Base-by-base conservation (phyloP, 2,329 filamentous ascomycete genomes). In the Tolypocladium album region DNA sequence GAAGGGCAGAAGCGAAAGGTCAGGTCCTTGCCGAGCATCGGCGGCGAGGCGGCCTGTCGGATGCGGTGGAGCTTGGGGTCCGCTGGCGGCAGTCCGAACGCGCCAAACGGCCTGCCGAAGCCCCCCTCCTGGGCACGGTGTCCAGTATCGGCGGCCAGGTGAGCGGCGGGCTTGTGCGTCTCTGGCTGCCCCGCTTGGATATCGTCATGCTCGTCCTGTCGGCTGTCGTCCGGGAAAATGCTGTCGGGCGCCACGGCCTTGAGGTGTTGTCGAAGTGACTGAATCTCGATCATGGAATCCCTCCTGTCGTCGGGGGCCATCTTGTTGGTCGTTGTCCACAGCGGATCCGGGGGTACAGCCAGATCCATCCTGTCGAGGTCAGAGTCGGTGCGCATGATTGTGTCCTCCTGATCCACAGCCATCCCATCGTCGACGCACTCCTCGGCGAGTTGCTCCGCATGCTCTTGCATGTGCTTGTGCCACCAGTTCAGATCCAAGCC, bases 11-110 rank as follows among this genome's bases (percentile, higher is more conserved):
- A 84, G 40, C 91, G 89, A 71, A 97, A 96, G 34, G 81, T 78
- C 59, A 97, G 82, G 65, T 96, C 89, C 60, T 79, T 77, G 60
- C 93, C 93, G 13, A 96, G 83, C 92, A 97, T 95, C 12, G 93
- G 93, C 47, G 93, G 93, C 62, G 85, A 86, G 67, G 80, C 77
- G 27, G 77, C 78, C 64, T 81, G 74, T 61, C 80, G 80, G 68
- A 79, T 76, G 67, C 76, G 76, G 60, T 75, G 72, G 61, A 78
- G 74, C 59, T 75, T 71, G 38, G 71, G 68, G 57, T 76, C 75
- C 52, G 76, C 71, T 38, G 76, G 71, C 59, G 69, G 69, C 43
- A 71, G 65, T 53, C 72, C 72, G 56, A 73, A 71, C 24, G 70
- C 71, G 47, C 72, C 76, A 64, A 80, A 80, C 8, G 78, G 78